Evolutionary conservation across 176 grass and related monocot species (phyloP).

Genomic region (Carex kokanica): DNA sequence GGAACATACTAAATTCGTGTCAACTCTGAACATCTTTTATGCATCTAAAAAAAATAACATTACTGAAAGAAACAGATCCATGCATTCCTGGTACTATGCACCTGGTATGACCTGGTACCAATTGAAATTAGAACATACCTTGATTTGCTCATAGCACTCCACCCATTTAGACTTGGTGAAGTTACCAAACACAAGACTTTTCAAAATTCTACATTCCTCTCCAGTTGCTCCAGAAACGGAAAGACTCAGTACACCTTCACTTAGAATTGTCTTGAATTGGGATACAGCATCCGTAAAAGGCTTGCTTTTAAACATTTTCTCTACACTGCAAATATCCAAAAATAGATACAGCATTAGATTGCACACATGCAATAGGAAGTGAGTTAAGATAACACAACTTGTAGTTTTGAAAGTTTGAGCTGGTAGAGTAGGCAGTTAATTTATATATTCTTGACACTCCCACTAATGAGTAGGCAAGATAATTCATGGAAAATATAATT

Average conservation of each 20-base stretch:
- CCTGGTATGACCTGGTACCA: neutral
- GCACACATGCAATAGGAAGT: neutral
- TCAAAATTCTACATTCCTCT: constrained; percentile 37
- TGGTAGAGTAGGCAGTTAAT: neutral
- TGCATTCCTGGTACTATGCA: neutral
- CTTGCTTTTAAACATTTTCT: constrained; percentile 34
- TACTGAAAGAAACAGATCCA: neutral
- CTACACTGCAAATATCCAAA: constrained; percentile 31
- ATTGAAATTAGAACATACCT: constrained; percentile 26
- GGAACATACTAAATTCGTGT: neutral
- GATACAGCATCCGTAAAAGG: constrained; percentile 36
- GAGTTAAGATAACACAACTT: neutral
- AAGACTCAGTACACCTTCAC: constrained; percentile 35
- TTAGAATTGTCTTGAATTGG: constrained; percentile 33
- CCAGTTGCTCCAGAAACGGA: constrained; percentile 25
- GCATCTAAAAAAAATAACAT: neutral
- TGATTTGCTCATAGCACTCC: constrained; percentile 30
- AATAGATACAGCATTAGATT: neutral
- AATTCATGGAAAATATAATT: neutral
- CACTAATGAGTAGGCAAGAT: neutral
- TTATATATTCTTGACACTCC: neutral
- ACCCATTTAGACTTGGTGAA: constrained; percentile 35
- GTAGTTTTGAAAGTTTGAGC: neutral
- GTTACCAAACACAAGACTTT: constrained; percentile 33
- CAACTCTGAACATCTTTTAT: neutral